Conservation (phyloP, 2,329 filamentous ascomycete species). For the Apiospora sp. region DNA sequence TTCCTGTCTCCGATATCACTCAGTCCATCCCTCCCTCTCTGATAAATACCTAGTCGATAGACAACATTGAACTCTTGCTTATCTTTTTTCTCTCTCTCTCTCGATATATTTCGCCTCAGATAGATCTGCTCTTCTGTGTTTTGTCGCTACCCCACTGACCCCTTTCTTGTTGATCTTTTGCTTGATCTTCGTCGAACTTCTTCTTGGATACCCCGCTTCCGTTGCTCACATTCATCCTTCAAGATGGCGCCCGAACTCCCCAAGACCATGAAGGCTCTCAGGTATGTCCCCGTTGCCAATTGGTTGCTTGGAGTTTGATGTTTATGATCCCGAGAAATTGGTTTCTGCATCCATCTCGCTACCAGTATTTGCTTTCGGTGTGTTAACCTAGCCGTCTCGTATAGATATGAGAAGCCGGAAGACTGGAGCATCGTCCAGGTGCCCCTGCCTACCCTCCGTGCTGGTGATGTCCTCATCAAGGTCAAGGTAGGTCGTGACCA, state of each 20-base stretch:
- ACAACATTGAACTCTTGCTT: background rate
- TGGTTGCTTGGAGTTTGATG: background rate
- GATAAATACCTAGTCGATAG: background rate
- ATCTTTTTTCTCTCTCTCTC: background rate
- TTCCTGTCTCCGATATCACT: background rate
- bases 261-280: conserved; percentile 62
- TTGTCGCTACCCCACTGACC: background rate
- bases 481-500: conserved; percentile 60
- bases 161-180: background rate
- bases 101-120: background rate
- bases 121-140: conserved; percentile 4
- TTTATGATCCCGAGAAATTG: background rate
- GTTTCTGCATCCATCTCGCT: conserved; percentile 18
- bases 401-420: conserved; percentile 68
- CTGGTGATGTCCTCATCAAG: conserved; percentile 69
- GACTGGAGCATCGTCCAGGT: conserved; percentile 68
- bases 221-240: conserved; percentile 30
- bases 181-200: conserved; percentile 4
- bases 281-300: conserved; percentile 50
- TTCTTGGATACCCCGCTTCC: conserved; percentile 30
- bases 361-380: conserved; percentile 23
- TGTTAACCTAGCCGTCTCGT: conserved; percentile 26
- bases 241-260: conserved; percentile 45
- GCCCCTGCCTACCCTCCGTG: conserved; percentile 66
- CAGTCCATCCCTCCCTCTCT: background rate